phyloP scores from a whole-genome alignment of 148 eudicot genomes.

The Cornus controversa region DNA sequence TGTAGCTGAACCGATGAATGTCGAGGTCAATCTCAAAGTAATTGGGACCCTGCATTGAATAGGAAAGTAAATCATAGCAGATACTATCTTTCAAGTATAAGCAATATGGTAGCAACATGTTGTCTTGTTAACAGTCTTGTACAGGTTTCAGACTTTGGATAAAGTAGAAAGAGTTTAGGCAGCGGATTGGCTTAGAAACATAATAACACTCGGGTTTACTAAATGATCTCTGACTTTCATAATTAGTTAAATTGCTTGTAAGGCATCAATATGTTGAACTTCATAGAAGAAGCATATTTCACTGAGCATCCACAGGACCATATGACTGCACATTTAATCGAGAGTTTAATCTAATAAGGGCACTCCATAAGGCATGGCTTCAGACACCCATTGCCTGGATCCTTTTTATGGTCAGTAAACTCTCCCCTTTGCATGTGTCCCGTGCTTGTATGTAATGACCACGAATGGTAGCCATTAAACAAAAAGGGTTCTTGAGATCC shows the following conservation, averaged over 20 bases:
- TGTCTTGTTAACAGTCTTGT: too few species aligned
- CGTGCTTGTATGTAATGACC: neutral
- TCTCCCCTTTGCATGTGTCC: neutral
- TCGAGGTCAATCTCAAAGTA: slow-evolving; percentile 91
- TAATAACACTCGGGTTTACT: too few species aligned
- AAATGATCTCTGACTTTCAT: too few species aligned
- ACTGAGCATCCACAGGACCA: too few species aligned
- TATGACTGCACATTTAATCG: neutral
- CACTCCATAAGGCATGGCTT: neutral
- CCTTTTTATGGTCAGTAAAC: neutral
- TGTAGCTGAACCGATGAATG: slow-evolving; percentile 85
- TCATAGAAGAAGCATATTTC: neutral
- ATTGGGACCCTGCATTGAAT: slow-evolving; percentile 54
- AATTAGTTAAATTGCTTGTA: neutral
- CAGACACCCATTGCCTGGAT: neutral
- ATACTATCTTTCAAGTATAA: neutral
- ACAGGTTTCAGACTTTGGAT: too few species aligned
- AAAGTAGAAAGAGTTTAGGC: too few species aligned
- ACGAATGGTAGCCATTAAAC: neutral
- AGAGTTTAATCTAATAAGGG: neutral
- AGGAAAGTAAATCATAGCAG: neutral
- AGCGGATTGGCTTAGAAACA: too few species aligned
- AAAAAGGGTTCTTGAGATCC: neutral
- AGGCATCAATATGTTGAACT: too few species aligned
- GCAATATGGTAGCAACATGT: too few species aligned